Conservation (phyloP, 2,329 filamentous ascomycete genomes). For the Nothomitra cinnamomea region DNA sequence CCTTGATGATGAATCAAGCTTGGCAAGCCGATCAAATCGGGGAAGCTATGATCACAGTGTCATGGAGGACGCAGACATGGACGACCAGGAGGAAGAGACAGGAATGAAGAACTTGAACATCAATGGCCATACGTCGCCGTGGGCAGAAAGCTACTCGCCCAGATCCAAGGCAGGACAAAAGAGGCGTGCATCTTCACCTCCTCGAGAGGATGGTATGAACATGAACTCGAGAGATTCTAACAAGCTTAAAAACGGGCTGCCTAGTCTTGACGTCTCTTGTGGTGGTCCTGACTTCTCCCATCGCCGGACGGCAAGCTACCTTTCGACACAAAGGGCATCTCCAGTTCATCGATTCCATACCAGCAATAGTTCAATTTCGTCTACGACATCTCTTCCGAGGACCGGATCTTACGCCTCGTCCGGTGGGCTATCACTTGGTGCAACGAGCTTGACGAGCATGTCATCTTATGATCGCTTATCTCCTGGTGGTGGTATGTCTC, state of each 20-base stretch:
- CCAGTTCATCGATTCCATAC: conserved; percentile 36
- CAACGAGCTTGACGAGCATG: conserved; percentile 49
- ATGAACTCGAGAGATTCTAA: not conserved
- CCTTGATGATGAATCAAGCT: conserved; percentile 32
- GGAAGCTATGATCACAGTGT: conserved; percentile 45
- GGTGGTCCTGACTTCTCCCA: conserved; percentile 35
- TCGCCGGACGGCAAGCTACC: conserved; percentile 34
- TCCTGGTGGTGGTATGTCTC: conserved; percentile 37
- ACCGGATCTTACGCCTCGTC: conserved; percentile 47
- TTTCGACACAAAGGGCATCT: conserved; percentile 36
- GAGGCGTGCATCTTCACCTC: conserved; percentile 46
- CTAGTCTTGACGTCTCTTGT: not conserved
- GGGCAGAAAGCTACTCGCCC: conserved; percentile 17
- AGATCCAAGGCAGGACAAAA: conserved; percentile 38
- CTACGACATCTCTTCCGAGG: conserved; percentile 43
- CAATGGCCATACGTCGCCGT: conserved; percentile 28
- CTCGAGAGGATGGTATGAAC: conserved; percentile 30
- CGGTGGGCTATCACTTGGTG: conserved; percentile 36
- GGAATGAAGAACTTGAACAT: conserved; percentile 22
- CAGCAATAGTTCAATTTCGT: conserved; percentile 44
- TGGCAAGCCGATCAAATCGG: conserved; percentile 31
- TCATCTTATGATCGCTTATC: conserved; percentile 44
- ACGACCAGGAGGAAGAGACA: conserved; percentile 34
- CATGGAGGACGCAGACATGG: conserved; percentile 28
- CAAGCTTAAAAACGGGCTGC: not conserved